Percentiles rank a stretch among this genome's conserved stretches.
Conservation (phyloP, 345 rosid species). For the Salix koriyanagi region DNA sequence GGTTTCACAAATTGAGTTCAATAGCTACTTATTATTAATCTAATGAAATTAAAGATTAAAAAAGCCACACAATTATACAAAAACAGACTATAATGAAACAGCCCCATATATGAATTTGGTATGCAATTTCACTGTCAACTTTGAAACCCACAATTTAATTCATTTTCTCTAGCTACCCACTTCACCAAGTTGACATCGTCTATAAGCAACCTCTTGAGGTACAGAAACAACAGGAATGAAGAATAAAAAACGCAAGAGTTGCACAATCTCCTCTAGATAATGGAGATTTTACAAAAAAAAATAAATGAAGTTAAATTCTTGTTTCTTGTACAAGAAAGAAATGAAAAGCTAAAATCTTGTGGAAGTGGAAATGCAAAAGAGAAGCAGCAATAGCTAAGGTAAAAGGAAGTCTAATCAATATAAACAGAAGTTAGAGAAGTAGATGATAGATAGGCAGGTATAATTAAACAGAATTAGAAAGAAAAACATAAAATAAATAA, state of each 20-base stretch:
- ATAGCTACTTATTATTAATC: not conserved
- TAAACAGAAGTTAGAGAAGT: not conserved
- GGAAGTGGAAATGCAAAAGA: no score
- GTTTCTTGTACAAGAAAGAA: not conserved
- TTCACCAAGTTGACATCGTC: not conserved
- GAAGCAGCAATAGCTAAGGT: no score
- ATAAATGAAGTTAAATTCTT: no score
- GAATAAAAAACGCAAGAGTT: not conserved
- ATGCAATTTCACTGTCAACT: not conserved
- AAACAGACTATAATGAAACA: not conserved
- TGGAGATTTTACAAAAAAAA: no score
- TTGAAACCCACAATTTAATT: conserved; percentile 3
- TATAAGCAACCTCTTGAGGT: not conserved
- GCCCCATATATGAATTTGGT: not conserved
- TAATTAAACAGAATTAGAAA: no score
- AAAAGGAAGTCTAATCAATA: no score
- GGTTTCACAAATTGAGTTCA: not conserved
- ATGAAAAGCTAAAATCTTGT: not conserved
- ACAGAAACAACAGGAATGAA: not conserved
- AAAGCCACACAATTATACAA: not conserved
- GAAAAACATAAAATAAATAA: no score
- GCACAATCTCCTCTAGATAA: not conserved
- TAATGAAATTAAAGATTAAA: not conserved
- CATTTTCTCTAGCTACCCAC: not conserved
- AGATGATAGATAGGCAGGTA: not conserved